Conservation (phyloP, 1,284 basidiomycete genomes). For the Pseudozyma sp. region DNA sequence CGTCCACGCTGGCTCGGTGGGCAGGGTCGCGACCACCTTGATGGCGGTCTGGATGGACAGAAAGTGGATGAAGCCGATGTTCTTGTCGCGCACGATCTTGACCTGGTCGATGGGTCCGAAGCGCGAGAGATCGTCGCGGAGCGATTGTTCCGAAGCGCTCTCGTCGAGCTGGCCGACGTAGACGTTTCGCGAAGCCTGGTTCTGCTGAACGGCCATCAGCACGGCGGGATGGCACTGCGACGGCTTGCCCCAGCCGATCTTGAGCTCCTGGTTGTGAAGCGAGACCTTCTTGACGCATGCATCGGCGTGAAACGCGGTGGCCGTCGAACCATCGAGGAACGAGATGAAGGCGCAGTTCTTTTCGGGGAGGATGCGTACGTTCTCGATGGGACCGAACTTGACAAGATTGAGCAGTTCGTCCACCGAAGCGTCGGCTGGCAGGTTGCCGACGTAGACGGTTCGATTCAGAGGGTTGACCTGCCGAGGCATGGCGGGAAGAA, state of each 20-base stretch:
- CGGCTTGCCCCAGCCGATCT: constrained; percentile 69
- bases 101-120: constrained; percentile 68
- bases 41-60: constrained; percentile 66
- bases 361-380: constrained; percentile 93
- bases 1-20: constrained; percentile 62
- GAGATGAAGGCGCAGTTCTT: constrained; percentile 98
- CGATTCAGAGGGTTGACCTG: constrained; percentile 71
- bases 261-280: constrained; percentile 66
- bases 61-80: constrained; percentile 68
- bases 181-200: constrained; percentile 66
- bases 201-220: constrained; percentile 66
- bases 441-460: constrained; percentile 96
- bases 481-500: constrained; percentile 29
- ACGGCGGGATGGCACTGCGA: constrained; percentile 60
- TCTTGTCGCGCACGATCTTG: constrained; percentile 68
- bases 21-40: constrained; percentile 63
- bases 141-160: constrained; percentile 56
- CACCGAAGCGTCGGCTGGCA: constrained; percentile 93
- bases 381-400: constrained; percentile 96
- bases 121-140: constrained; percentile 61
- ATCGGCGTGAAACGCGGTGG: constrained; percentile 67
- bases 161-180: constrained; percentile 66
- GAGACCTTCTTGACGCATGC: constrained; percentile 66
- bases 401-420: constrained; percentile 97
- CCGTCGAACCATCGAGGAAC: constrained; percentile 61